Base-by-base conservation (phyloP, 768 basidiomycete species). In the Leccinum boreale region DNA sequence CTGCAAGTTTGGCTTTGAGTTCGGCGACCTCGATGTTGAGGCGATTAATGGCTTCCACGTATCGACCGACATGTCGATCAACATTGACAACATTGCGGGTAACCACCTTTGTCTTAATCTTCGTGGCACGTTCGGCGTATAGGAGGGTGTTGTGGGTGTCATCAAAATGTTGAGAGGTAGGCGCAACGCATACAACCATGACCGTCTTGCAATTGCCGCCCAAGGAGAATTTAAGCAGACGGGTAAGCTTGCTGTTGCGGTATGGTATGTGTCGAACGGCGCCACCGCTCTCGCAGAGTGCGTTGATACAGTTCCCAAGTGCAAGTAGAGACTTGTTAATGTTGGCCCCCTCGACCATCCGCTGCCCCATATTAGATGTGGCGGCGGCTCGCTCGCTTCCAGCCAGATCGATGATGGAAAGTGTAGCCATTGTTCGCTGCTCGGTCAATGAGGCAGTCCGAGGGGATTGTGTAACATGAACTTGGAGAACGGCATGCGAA, bases 201-300 rank as follows among this genome's bases (percentile, higher is more conserved):
- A 97, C 94, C 1, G 97, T 99, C 75, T 96, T 93, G 83, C 97
- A 99, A 73, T 98, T 98, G 6, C 97, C 97, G 1, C 96, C 96
- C 50, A 98, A 84, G 1, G 96, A 95, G 78, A 98, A 98, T 74
- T 98, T 98, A 69, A 98, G 87, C 47, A 98, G 76, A 45, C 97
- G 90, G 1, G 97, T 99, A 62, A 99, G 89, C 75, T 99, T 99
- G 79, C 92, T 94, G 77, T 99, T 97, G 55, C 97, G 85, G 74
- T 98, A 99, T 0, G 97, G 97, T 12, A 99, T 82, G 70, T 98
- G 97, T 35, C 91, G 90, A 58, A 85, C 72, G 26, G 89, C 88
- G 28, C 90, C 90, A 6, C 92, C 92, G 56, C 92, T 93, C 73
- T 95, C 92, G 76, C 96, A 98, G 51, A 99, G 86, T 6, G 97